Conservation (phyloP, 345 rosid species). For the Gossypium ekmanianum region DNA sequence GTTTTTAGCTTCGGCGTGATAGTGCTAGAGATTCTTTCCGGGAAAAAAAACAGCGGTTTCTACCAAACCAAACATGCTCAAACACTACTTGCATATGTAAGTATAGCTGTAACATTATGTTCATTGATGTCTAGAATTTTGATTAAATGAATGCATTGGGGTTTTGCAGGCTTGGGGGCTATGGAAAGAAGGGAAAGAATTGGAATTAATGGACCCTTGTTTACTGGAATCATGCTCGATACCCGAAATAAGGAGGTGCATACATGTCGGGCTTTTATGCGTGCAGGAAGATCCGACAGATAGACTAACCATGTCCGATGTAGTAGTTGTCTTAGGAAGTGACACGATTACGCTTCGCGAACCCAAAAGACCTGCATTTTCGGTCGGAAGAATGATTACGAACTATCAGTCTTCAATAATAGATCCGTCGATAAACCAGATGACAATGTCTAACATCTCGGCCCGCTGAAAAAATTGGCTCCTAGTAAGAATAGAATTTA, state of each 20-base stretch:
- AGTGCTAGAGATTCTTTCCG: slow-evolving; percentile 36
- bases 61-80: slow-evolving; percentile 22
- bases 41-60: slow-evolving; percentile 1
- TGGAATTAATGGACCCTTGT: slow-evolving; percentile 36
- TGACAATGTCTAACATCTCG: not conserved
- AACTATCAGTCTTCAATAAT: not conserved
- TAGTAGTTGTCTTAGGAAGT: slow-evolving; percentile 21
- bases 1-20: slow-evolving; percentile 50
- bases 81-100: slow-evolving; percentile 28
- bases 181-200: slow-evolving; percentile 39
- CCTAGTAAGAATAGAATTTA: not conserved
- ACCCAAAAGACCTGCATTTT: slow-evolving; percentile 22
- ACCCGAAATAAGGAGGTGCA: slow-evolving; percentile 30
- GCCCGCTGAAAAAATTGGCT: not conserved
- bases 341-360: slow-evolving; percentile 16
- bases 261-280: slow-evolving; percentile 24
- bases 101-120: not conserved
- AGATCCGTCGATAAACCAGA: not conserved
- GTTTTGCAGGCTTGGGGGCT: slow-evolving; percentile 45
- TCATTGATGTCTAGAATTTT: not conserved
- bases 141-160: not conserved
- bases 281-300: slow-evolving; percentile 27
- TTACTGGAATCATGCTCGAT: slow-evolving; percentile 26
- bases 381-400: slow-evolving; percentile 3
- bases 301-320: slow-evolving; percentile 20